phyloP scores from a whole-genome alignment of 768 basidiomycete genomes.

The Tremella yokohamensis region DNA sequence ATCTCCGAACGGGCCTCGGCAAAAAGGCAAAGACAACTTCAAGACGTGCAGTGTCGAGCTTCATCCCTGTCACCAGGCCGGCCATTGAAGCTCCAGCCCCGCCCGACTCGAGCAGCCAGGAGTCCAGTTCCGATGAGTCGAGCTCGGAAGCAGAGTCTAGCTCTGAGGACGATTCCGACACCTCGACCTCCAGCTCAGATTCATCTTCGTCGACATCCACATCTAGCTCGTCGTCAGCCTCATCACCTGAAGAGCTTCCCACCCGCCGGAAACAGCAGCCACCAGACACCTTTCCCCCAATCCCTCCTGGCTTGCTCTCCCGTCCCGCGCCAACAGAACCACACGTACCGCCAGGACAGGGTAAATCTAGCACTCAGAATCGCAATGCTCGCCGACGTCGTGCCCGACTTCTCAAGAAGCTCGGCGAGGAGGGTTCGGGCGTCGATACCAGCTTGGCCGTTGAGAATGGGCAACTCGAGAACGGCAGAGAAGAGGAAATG shows the following conservation, averaged over 20 bases:
- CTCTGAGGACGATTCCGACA: neutral
- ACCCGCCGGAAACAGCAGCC: constrained; percentile 6
- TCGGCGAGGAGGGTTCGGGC: neutral
- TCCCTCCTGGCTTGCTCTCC: neutral
- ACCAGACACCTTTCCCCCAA: neutral
- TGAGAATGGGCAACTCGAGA: too few relatives aligned
- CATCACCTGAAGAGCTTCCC: constrained; percentile 17
- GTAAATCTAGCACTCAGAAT: constrained; percentile 31
- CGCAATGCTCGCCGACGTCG: constrained; percentile 28
- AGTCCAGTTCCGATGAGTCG: neutral
- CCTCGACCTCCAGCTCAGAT: constrained; percentile 12
- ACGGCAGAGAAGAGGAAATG: too few relatives aligned
- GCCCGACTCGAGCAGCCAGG: constrained; percentile 2
- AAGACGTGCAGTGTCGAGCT: neutral
- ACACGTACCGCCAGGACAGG: constrained; percentile 31
- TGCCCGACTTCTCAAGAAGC: constrained; percentile 4
- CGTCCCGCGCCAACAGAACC: neutral
- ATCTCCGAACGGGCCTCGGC: neutral
- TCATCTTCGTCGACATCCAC: constrained; percentile 19
- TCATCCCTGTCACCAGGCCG: neutral
- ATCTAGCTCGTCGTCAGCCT: constrained; percentile 18
- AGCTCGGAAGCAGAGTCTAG: neutral
- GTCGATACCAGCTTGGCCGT: neutral
- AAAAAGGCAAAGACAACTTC: constrained; percentile 3
- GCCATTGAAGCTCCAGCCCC: constrained; percentile 5